Conservation (phyloP, 2,329 filamentous ascomycete genomes). For the Colletotrichum lindemuthianum region DNA sequence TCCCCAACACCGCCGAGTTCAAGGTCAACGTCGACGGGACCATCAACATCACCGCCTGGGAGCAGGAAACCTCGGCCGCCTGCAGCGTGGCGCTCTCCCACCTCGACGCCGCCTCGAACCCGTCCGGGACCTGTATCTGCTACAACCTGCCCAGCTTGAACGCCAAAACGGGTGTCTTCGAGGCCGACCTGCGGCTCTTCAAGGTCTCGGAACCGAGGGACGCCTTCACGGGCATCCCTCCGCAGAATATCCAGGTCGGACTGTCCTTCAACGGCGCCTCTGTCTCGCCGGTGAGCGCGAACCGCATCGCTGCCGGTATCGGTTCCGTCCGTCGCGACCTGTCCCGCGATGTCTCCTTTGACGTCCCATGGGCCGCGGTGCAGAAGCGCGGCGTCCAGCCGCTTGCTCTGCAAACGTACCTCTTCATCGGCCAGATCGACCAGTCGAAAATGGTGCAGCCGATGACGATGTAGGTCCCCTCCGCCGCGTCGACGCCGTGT, state of each 20-base stretch:
- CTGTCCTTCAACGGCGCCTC: conserved; percentile 65
- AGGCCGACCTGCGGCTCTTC: conserved; percentile 81
- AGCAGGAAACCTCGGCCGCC: conserved; percentile 61
- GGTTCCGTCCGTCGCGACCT: conserved; percentile 39
- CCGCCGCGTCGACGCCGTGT: not conserved
- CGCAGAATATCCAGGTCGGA: conserved; percentile 63
- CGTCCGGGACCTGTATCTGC: conserved; percentile 81
- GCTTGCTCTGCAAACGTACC: conserved; percentile 68
- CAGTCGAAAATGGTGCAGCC: conserved; percentile 60
- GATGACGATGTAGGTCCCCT: conserved; percentile 68
- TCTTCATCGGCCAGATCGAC: conserved; percentile 77
- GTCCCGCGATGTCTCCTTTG: conserved; percentile 34
- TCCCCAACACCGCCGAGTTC: conserved; percentile 40
- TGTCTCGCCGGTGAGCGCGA: conserved; percentile 54
- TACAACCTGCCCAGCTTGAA: conserved; percentile 83
- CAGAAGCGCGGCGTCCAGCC: conserved; percentile 42
- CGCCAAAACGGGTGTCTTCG: conserved; percentile 74
- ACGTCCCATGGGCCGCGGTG: conserved; percentile 10
- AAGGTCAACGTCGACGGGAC: conserved; percentile 53
- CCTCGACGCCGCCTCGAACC: conserved; percentile 72
- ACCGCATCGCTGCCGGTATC: conserved; percentile 41
- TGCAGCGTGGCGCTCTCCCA: conserved; percentile 67
- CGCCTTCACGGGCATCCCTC: conserved; percentile 61
- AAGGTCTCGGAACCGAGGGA: conserved; percentile 70
- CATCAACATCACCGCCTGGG: conserved; percentile 67